A percentile compares a stretch with the other conserved stretches of the same genome.
Conservation (phyloP, 2,329 filamentous ascomycete genomes). For the Stemphylium lycopersici region DNA sequence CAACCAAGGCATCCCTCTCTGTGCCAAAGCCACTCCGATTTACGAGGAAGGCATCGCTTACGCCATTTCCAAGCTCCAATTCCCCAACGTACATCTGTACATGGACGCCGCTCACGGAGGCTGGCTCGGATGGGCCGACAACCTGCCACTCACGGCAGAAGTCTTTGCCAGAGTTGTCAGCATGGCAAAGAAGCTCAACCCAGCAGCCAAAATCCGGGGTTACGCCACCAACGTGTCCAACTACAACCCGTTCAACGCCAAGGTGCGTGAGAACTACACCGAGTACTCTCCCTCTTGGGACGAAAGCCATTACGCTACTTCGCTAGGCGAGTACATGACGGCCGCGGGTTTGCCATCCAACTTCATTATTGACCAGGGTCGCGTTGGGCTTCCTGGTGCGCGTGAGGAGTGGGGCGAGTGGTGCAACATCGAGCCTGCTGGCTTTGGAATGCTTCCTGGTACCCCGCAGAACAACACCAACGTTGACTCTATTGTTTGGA, state of each 20-base stretch:
- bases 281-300: slow-evolving; percentile 33
- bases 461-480: slow-evolving; percentile 28
- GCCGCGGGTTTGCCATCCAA: slow-evolving; percentile 32
- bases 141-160: slow-evolving; percentile 33
- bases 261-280: slow-evolving; percentile 34
- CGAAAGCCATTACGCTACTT: slow-evolving; percentile 33
- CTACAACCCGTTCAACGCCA: slow-evolving; percentile 36
- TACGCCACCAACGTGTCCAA: slow-evolving; percentile 37
- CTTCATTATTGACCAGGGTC: slow-evolving; percentile 40
- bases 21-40: slow-evolving; percentile 29
- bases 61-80: slow-evolving; percentile 36
- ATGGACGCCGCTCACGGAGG: slow-evolving; percentile 40
- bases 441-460: slow-evolving; percentile 28
- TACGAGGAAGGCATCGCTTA: slow-evolving; percentile 41
- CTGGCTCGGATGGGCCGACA: slow-evolving; percentile 41
- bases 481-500: slow-evolving; percentile 40
- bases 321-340: slow-evolving; percentile 27
- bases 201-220: slow-evolving; percentile 32
- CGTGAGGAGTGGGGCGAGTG: slow-evolving; percentile 37
- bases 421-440: slow-evolving; percentile 36
- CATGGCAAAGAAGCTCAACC: slow-evolving; percentile 31
- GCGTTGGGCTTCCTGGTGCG: slow-evolving; percentile 30
- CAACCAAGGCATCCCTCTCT: slow-evolving; percentile 31
- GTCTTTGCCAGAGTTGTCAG: slow-evolving; percentile 32
- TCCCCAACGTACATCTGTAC: slow-evolving; percentile 37